Evolutionary conservation across 2,329 filamentous ascomycete species (phyloP), one percentile per base, ranked within the genome.

Genomic region (Colletotrichum musae): DNA sequence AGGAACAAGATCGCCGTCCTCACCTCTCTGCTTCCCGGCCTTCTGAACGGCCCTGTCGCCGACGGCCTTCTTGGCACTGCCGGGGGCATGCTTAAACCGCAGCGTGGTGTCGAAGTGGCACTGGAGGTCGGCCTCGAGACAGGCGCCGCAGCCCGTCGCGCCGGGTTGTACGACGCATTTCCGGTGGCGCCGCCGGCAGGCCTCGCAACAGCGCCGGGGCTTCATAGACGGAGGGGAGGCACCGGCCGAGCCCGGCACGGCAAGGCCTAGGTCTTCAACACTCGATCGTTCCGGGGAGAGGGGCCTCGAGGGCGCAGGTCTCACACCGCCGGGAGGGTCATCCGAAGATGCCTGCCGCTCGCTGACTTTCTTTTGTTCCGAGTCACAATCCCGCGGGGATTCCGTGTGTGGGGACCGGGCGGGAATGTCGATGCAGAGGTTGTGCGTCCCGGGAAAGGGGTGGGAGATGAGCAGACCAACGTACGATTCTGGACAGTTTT

Each of bases 121-220:
- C 9, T 67, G 57, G 26, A 67, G 45, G 13, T 62, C 57, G 6
- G 62, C 56, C 15, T 70, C 68, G 26, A 53, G 26, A 24, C 68
- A 70, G 45, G 63, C 68, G 45, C 57, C 62, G 52, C 68, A 70
- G 5, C 63, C 39, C 15, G 63, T 53, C 13, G 62, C 68, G 18
- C 58, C 62, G 45, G 62, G 57, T 15, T 66, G 68, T 3, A 66
- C 62, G 47, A 70, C 58, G 41, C 68, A 67, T 26, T 54, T 67
- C 32, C 68, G 68, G 43, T 68, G 68, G 47, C 64, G 68, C 58
- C 62, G 63, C 2, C 68, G 68, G 48, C 68, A 70, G 63, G 63
- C 63, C 28, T 59, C 41, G 43, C 63, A 68, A 58, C 68, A 62
- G 53, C 64, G 52, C 41, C 53, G 54, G 43, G 64, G 68, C 59